Conservation (phyloP, 1,139 yeast species). For the Geotrichum fermentans region DNA sequence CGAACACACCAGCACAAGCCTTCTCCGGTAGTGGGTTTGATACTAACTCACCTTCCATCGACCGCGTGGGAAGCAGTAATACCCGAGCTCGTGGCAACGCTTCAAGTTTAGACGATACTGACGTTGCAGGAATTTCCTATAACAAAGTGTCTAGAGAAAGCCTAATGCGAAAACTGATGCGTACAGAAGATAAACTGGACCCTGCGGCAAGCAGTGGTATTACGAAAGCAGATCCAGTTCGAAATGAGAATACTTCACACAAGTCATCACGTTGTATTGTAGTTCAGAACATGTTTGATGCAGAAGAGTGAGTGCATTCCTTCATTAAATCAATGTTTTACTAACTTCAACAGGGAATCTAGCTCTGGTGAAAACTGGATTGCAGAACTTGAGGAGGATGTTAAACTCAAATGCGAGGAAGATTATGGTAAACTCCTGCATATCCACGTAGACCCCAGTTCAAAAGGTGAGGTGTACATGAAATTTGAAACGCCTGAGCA, state of each 20-base stretch:
- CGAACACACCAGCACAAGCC: conserved; percentile 20
- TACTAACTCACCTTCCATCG: conserved; percentile 13
- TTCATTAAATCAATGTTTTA: conserved; percentile 3
- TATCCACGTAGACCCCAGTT: conserved; percentile 34
- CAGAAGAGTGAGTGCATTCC: conserved; percentile 31
- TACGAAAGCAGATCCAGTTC: background rate
- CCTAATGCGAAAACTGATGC: conserved; percentile 36
- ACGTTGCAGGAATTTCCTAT: conserved; percentile 30
- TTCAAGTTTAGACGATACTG: conserved; percentile 31
- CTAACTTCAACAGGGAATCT: conserved; percentile 31
- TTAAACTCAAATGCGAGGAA: conserved; percentile 38
- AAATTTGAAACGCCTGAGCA: conserved; percentile 33
- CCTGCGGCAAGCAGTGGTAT: conserved; percentile 8
- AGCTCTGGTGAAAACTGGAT: conserved; percentile 35
- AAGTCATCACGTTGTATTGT: conserved; percentile 34
- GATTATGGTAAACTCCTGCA: conserved; percentile 39
- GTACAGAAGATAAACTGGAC: conserved; percentile 31
- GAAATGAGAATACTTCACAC: conserved; percentile 13
- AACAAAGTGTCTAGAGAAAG: conserved; percentile 32
- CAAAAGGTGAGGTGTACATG: conserved; percentile 37
- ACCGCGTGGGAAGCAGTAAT: conserved; percentile 16
- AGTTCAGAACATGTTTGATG: conserved; percentile 38
- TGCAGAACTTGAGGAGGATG: conserved; percentile 39
- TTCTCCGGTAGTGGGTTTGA: conserved; percentile 22
- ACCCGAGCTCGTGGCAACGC: conserved; percentile 21